Evolutionary conservation across 1,284 basidiomycete species (phyloP).

Genomic region (Austroboletus sp.): DNA sequence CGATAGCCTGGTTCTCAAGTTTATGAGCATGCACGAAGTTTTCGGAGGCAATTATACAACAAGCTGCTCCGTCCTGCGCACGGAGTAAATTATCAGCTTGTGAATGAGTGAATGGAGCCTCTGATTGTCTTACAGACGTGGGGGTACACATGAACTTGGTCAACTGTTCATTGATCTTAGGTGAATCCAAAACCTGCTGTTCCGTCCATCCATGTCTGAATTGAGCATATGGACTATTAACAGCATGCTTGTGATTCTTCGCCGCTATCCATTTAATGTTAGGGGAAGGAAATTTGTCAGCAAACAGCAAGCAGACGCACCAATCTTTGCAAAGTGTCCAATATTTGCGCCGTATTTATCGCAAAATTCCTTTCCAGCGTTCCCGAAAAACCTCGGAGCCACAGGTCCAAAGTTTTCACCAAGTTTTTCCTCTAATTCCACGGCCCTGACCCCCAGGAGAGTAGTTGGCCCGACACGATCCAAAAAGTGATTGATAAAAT

Average conservation of each 20-base stretch:
- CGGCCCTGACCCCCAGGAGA: conserved; percentile 40
- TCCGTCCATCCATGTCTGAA: conserved; percentile 71
- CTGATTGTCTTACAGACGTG: conserved; percentile 49
- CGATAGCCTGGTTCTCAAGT: conserved; percentile 81
- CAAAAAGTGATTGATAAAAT: conserved; percentile 59
- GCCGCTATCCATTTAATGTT: too few species aligned
- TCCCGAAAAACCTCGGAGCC: conserved; percentile 69
- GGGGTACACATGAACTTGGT: conserved; percentile 85
- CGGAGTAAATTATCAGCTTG: not conserved
- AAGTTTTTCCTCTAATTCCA: conserved; percentile 50
- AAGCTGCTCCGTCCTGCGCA: conserved; percentile 62
- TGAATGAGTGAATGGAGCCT: conserved; percentile 9
- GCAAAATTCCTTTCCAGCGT: conserved; percentile 73
- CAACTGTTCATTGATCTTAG: conserved; percentile 63
- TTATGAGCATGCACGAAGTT: conserved; percentile 67
- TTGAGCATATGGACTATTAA: conserved; percentile 81
- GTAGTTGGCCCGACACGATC: conserved; percentile 60
- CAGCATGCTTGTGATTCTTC: conserved; percentile 78
- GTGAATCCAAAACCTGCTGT: conserved; percentile 63
- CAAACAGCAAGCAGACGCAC: too few species aligned
- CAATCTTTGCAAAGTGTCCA: conserved; percentile 69
- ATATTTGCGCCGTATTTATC: conserved; percentile 63
- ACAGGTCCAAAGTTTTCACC: conserved; percentile 63
- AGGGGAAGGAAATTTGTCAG: too few species aligned
- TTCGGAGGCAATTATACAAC: conserved; percentile 74